Evolutionary conservation across 192 early-diverging fungal genomes (phyloP).

Genomic region (Endogone sp.): DNA sequence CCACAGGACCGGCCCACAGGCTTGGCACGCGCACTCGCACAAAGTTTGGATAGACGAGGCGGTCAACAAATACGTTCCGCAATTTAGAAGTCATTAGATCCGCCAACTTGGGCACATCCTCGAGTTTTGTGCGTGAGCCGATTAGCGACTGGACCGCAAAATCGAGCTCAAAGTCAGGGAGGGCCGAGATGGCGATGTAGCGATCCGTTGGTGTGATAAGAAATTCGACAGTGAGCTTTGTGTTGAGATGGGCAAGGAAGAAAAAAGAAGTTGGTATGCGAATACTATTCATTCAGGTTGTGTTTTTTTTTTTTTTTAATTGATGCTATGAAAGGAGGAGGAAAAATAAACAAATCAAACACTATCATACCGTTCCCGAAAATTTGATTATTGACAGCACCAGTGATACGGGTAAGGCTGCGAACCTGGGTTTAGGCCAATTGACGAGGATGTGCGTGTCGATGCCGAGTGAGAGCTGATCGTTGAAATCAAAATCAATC

Average conservation of each 20-base stretch:
- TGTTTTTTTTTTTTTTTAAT: too few species aligned
- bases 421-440: constrained; percentile 88
- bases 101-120: constrained; percentile 92
- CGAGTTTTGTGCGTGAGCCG: constrained; percentile 95
- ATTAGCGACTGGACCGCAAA: constrained; percentile 87
- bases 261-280: not conserved
- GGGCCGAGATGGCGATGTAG: constrained; percentile 48
- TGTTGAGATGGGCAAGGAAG: constrained; percentile 16
- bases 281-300: too few species aligned
- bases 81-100: constrained; percentile 75
- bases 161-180: constrained; percentile 75
- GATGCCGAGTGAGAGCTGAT: constrained; percentile 91
- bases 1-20: constrained; percentile 44
- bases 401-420: constrained; percentile 89
- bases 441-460: constrained; percentile 92
- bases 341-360: too few species aligned
- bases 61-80: constrained; percentile 63
- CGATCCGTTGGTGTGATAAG: constrained; percentile 30
- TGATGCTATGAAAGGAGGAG: too few species aligned
- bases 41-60: constrained; percentile 73
- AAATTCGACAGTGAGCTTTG: not conserved
- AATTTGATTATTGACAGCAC: constrained; percentile 83
- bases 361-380: constrained; percentile 74
- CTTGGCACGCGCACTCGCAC: constrained; percentile 60
- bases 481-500: constrained; percentile 81